These are phyloP conservation scores for Perilla frutescens DNA, from an alignment of 257 asterid genomes.

Conservation along the genomic window DNA sequence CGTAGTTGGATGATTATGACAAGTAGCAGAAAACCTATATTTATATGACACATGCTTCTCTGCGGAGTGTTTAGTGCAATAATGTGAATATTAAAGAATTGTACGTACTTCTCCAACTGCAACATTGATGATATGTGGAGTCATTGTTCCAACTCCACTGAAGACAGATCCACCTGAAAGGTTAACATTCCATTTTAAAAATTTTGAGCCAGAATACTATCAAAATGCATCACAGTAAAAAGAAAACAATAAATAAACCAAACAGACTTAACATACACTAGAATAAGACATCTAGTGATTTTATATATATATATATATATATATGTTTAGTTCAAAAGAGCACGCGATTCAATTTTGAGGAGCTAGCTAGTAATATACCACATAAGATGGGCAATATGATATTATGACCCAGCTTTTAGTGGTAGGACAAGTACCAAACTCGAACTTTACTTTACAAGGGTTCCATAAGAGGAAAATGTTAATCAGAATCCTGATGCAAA, in stretches of 20 bases:
- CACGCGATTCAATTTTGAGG: neutral
- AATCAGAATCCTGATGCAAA: too few species aligned
- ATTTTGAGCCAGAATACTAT: neutral
- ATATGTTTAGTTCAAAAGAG: neutral
- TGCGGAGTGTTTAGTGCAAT: neutral
- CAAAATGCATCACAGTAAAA: neutral
- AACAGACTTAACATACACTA: neutral
- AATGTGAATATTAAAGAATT: constrained; percentile 25
- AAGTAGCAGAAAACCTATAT: constrained; percentile 9
- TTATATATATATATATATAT: too few species aligned
- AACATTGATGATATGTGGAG: constrained; percentile 71
- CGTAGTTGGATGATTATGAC: neutral
- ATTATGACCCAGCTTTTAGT: neutral
- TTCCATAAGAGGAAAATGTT: neutral
- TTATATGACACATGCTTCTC: constrained; percentile 2
- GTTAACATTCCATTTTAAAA: constrained; percentile 5
- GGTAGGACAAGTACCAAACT: neutral
- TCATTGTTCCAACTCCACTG: constrained; percentile 69
- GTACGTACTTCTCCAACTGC: constrained; percentile 76
- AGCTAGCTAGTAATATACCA: neutral
- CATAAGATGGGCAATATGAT: neutral
- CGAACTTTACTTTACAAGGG: neutral
- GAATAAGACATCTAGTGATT: neutral
- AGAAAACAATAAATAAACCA: neutral
- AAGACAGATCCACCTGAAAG: constrained; percentile 67